Evolutionary conservation across 495 filamentous ascomycete genomes (phyloP).

Genomic region (Letharia columbiana): DNA sequence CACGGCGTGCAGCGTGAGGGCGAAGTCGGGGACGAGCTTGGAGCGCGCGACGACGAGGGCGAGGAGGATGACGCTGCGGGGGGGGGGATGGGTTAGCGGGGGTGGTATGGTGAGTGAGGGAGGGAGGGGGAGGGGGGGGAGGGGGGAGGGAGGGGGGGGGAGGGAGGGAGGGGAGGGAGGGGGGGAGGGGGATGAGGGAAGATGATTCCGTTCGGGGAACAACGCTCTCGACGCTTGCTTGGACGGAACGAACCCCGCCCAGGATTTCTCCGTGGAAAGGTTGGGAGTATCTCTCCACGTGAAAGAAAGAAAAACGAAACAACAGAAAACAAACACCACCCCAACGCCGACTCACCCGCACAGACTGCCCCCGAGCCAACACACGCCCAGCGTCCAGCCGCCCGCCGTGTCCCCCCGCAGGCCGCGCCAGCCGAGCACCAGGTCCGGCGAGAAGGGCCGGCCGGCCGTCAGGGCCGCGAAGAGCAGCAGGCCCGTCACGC

Average conservation of each 20-base stretch:
- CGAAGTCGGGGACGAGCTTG: conserved; percentile 60
- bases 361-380: conserved; percentile 74
- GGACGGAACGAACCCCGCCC: too few species aligned
- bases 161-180: not conserved
- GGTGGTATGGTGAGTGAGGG: too few species aligned
- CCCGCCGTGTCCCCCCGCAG: conserved; percentile 82
- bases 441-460: conserved; percentile 54
- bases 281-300: too few species aligned
- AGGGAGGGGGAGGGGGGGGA: too few species aligned
- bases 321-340: conserved; percentile 3
- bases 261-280: too few species aligned
- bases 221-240: too few species aligned
- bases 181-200: not conserved
- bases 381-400: conserved; percentile 83
- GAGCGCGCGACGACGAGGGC: conserved; percentile 25
- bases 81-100: not conserved
- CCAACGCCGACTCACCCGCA: conserved; percentile 52
- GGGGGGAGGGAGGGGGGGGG: not conserved
- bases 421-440: conserved; percentile 74
- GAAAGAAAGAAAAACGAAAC: conserved; percentile 3
- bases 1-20: conserved; percentile 50
- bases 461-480: conserved; percentile 87
- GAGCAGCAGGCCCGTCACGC: conserved; percentile 65
- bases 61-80: conserved; percentile 19
- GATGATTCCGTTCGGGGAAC: too few species aligned